Base-by-base conservation (phyloP, 2,329 filamentous ascomycete genomes). In the Phialophora chinensis region DNA sequence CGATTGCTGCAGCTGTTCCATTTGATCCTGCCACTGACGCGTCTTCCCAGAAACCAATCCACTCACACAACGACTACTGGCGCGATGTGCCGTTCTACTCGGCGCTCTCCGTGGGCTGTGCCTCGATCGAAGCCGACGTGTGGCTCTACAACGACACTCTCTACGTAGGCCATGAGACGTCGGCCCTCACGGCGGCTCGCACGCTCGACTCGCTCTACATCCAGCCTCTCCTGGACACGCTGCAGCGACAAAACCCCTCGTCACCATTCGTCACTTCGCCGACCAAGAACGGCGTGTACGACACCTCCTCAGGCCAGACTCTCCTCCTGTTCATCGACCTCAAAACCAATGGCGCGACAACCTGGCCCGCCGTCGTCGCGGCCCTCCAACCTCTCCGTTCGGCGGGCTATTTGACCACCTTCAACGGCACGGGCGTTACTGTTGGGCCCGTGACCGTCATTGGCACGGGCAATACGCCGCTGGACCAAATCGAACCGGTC, bases 281-380 rank as follows among this genome's bases (percentile, higher is more conserved):
- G 3, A 80, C 81, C 52, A 86, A 88, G 78, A 79, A 82, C 72
- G 87, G 87, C 38, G 85, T 90, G 14, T 90, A 83, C 73, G 87
- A 90, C 75, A 85, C 85, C 0, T 73, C 73, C 38, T 73, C 78
- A 1, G 79, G 75, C 5, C 86, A 89, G 74, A 89, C 87, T 0
- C 79, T 90, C 5, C 88, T 88, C 77, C 80, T 90, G 55, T 88
- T 88, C 76, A 84, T 90, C 65, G 87, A 90, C 73, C 72, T 88
- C 65, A 90, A 90, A 75, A 89, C 87, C 0, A 77, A 82, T 42
- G 86, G 86, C 5, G 72, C 76, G 0, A 79, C 79, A 35, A 87
- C 87, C 1, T 88, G 85, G 79, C 79, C 85, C 1, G 80, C 79
- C 38, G 86, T 88, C 1, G 78, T 88, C 42, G 72, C 80, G 27